These are phyloP conservation scores for Mimosa pudica DNA, from an alignment of 306 rosid species.

Conservation along the genomic window DNA sequence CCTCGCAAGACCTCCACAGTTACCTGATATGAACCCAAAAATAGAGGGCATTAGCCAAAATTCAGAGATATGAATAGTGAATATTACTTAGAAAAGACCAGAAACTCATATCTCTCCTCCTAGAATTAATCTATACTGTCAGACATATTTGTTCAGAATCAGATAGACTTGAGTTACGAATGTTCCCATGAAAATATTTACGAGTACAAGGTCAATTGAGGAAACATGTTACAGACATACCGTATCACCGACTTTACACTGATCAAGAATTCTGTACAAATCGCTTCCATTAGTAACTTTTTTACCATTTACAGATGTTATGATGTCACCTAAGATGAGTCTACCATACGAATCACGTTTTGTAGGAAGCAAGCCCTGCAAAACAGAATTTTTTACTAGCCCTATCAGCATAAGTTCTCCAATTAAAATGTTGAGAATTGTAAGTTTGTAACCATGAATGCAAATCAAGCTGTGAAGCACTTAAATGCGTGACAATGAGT, in stretches of 20 bases:
- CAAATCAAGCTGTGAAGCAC: conserved; percentile 26
- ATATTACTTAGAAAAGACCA: neutral
- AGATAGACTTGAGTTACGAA: neutral
- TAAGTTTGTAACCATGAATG: neutral
- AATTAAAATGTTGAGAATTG: neutral
- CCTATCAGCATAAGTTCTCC: conserved; percentile 8
- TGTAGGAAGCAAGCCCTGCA: conserved; percentile 84
- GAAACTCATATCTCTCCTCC: conserved; percentile 7
- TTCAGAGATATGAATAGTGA: too few species aligned
- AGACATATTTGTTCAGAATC: neutral
- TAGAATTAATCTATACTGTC: neutral
- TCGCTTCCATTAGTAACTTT: conserved; percentile 91
- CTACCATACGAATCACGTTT: conserved; percentile 94
- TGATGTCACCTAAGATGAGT: conserved; percentile 92
- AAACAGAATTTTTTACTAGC: conserved; percentile 31
- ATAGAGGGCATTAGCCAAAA: neutral
- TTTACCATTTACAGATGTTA: conserved; percentile 84
- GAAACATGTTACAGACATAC: conserved; percentile 43
- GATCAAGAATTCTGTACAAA: conserved; percentile 96
- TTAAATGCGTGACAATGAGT: conserved; percentile 9
- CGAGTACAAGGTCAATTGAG: neutral
- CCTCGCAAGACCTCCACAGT: conserved; percentile 93
- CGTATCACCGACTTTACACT: conserved; percentile 94
- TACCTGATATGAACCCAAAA: conserved; percentile 55
- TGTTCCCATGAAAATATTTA: conserved; percentile 5